phyloP scores from a whole-genome alignment of 345 rosid species.

The Eucalyptus shirleyi region DNA sequence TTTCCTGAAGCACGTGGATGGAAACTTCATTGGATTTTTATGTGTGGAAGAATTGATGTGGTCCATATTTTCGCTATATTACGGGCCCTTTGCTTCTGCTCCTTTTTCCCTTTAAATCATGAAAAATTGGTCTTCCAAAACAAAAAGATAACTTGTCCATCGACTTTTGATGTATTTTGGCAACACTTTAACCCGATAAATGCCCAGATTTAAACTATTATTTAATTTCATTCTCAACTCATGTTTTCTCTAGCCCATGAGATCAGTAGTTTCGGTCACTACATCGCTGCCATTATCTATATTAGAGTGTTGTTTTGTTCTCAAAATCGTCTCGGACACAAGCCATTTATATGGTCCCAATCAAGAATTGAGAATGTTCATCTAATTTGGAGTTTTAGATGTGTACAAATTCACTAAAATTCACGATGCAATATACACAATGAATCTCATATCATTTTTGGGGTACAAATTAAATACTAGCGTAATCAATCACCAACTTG shows the following conservation, averaged over 20 bases:
- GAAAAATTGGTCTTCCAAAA: neutral
- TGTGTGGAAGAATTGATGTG: neutral
- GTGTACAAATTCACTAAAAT: neutral
- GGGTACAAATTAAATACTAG: neutral
- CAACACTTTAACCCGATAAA: neutral
- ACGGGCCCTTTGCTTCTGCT: neutral
- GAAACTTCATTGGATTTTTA: neutral
- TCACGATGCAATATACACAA: accelerated
- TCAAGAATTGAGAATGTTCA: neutral
- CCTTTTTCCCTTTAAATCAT: neutral
- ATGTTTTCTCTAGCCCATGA: neutral
- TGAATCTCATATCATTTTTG: neutral
- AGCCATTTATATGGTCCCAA: neutral
- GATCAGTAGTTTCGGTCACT: neutral
- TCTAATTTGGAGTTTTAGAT: neutral
- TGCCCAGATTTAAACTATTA: neutral
- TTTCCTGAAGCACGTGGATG: neutral
- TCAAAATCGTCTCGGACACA: neutral
- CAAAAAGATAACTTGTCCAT: neutral
- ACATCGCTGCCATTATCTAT: neutral
- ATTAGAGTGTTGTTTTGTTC: neutral
- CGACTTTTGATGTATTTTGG: neutral
- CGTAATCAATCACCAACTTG: neutral
- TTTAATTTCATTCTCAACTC: neutral
- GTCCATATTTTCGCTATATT: neutral